These are phyloP conservation scores for Nicotiana obtusifolia DNA, from an alignment of 257 asterid species.

Conservation along the genomic window DNA sequence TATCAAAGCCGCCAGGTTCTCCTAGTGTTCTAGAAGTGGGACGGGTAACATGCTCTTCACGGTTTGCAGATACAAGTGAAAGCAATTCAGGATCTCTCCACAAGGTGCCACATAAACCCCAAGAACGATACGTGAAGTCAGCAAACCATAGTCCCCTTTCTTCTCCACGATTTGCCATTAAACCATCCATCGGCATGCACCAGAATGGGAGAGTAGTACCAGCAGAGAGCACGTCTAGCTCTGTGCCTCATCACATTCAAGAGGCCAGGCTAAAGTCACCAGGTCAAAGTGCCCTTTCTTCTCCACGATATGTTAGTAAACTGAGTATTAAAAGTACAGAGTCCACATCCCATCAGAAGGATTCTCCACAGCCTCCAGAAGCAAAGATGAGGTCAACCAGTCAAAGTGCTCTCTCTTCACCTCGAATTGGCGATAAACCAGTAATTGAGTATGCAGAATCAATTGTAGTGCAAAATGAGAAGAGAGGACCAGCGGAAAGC, in stretches of 20 bases:
- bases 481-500: background rate
- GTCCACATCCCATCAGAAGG: slow-evolving; percentile 13
- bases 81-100: slow-evolving; percentile 37
- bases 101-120: slow-evolving; percentile 12
- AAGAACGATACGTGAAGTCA: slow-evolving; percentile 31
- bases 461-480: slow-evolving; percentile 10
- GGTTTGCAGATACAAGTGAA: slow-evolving; percentile 13
- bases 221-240: slow-evolving; percentile 21
- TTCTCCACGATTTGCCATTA: slow-evolving; percentile 30
- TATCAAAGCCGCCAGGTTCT: slow-evolving; percentile 63
- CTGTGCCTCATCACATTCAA: slow-evolving; percentile 7
- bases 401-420: slow-evolving; percentile 20
- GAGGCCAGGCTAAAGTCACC: slow-evolving; percentile 20
- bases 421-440: slow-evolving; percentile 10
- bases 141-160: slow-evolving; percentile 31
- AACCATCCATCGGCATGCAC: slow-evolving; percentile 6
- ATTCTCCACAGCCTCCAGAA: slow-evolving; percentile 20
- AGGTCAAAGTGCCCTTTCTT: slow-evolving; percentile 14
- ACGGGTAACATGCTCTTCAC: slow-evolving; percentile 27
- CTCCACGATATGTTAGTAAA: slow-evolving; percentile 14
- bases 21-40: slow-evolving; percentile 70
- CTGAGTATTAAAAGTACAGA: slow-evolving; percentile 5
- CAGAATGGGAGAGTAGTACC: slow-evolving; percentile 19
- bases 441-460: slow-evolving; percentile 14
- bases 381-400: slow-evolving; percentile 13